Evolutionary conservation across 2,329 filamentous ascomycete genomes (phyloP).

Genomic region (Leptosphaerulina australis): DNA sequence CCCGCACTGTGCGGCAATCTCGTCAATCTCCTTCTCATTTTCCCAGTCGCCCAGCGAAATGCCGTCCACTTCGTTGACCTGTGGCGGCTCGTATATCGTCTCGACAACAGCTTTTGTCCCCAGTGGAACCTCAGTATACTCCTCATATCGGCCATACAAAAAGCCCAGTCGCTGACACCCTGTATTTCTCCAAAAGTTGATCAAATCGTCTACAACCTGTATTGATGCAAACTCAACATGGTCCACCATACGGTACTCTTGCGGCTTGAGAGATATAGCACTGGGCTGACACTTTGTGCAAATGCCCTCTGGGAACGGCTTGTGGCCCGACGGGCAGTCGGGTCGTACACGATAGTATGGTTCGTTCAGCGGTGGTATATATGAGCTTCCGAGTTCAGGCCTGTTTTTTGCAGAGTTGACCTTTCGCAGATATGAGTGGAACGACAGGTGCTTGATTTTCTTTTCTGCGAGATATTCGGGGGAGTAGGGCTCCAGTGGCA

Average conservation of each 20-base stretch:
- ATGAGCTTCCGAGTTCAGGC: slow-evolving; percentile 89
- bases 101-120: slow-evolving; percentile 96
- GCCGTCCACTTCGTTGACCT: slow-evolving; percentile 86
- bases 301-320: slow-evolving; percentile 92
- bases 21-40: slow-evolving; percentile 80
- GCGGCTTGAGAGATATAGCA: slow-evolving; percentile 91
- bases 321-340: slow-evolving; percentile 91
- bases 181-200: slow-evolving; percentile 89
- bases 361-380: slow-evolving; percentile 92
- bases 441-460: slow-evolving; percentile 98
- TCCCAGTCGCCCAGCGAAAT: slow-evolving; percentile 85
- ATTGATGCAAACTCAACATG: slow-evolving; percentile 95
- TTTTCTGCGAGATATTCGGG: slow-evolving; percentile 87
- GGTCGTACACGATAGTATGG: slow-evolving; percentile 88
- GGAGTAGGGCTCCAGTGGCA: slow-evolving; percentile 93
- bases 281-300: slow-evolving; percentile 98
- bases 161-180: slow-evolving; percentile 86
- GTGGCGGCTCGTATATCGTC: slow-evolving; percentile 95
- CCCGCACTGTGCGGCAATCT: slow-evolving; percentile 80
- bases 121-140: slow-evolving; percentile 90
- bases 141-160: slow-evolving; percentile 86
- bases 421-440: slow-evolving; percentile 92
- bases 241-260: slow-evolving; percentile 95
- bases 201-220: slow-evolving; percentile 82
- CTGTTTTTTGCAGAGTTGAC: slow-evolving; percentile 97